phyloP scores from a whole-genome alignment of 495 filamentous ascomycete genomes.

The Rusavskia elegans region DNA sequence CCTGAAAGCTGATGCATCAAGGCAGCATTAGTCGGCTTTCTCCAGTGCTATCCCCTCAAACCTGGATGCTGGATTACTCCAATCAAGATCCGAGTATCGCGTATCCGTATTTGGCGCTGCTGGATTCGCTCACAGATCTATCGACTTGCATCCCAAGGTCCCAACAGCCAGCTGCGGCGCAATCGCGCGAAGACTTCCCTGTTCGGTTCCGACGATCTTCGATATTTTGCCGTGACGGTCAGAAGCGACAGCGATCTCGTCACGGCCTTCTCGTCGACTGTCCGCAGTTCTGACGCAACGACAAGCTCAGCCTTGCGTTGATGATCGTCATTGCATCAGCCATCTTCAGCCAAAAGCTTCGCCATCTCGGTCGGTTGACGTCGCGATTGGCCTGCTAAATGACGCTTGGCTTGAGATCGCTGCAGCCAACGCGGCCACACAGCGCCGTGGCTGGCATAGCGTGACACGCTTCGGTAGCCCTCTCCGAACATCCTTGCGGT shows the following conservation, averaged over 20 bases:
- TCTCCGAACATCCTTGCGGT: not conserved
- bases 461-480: not conserved
- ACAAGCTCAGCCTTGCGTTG: not conserved
- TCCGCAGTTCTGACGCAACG: not conserved
- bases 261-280: not conserved
- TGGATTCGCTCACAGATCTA: not conserved
- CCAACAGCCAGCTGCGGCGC: not conserved
- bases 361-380: not conserved
- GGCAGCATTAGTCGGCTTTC: no score
- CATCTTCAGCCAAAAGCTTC: not conserved
- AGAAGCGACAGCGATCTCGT: constrained; percentile 1
- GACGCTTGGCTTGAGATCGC: no score
- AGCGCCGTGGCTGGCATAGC: not conserved
- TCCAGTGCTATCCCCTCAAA: not conserved
- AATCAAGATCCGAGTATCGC: not conserved
- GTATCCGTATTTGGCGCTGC: not conserved
- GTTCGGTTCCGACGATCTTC: not conserved
- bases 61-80: not conserved
- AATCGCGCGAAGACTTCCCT: not conserved
- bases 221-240: not conserved
- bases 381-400: not conserved
- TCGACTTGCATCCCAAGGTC: no score
- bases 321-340: not conserved
- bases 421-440: not conserved
- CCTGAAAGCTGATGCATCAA: no score